These are phyloP conservation scores for Ceriops decandra DNA, from an alignment of 345 rosid species.

Conservation along the genomic window DNA sequence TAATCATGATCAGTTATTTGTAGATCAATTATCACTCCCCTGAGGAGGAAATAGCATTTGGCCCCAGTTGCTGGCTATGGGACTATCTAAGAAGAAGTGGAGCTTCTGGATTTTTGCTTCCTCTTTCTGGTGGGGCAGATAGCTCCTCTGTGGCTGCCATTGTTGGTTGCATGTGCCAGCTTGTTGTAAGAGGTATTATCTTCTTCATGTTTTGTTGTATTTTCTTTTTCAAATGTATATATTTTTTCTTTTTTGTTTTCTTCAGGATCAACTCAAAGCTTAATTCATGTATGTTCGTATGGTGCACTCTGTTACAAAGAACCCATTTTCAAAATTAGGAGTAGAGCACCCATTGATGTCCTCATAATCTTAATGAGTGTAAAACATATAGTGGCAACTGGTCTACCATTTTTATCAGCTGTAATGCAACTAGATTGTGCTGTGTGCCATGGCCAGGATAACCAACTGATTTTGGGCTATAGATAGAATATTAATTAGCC, in stretches of 20 bases:
- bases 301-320: neutral
- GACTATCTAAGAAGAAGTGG: slow-evolving; percentile 97
- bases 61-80: slow-evolving; percentile 99
- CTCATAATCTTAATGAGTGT: too few species aligned
- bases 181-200: slow-evolving; percentile 75
- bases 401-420: neutral
- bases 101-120: slow-evolving; percentile 96
- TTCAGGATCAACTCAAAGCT: neutral
- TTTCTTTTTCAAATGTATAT: neutral
- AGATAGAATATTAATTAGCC: neutral
- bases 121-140: slow-evolving; percentile 96
- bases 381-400: too few species aligned
- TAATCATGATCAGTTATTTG: slow-evolving; percentile 12
- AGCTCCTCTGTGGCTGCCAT: slow-evolving; percentile 98
- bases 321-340: neutral
- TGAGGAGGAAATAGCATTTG: slow-evolving; percentile 94
- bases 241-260: neutral
- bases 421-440: neutral
- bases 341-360: neutral
- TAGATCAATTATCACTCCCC: slow-evolving; percentile 79
- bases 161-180: slow-evolving; percentile 99
- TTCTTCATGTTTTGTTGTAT: neutral
- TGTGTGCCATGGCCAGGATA: neutral
- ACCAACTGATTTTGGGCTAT: neutral
- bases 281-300: neutral